Evolutionary conservation across 108 stramenopile genomes (phyloP).

Genomic region (Cyclotella atomus): DNA sequence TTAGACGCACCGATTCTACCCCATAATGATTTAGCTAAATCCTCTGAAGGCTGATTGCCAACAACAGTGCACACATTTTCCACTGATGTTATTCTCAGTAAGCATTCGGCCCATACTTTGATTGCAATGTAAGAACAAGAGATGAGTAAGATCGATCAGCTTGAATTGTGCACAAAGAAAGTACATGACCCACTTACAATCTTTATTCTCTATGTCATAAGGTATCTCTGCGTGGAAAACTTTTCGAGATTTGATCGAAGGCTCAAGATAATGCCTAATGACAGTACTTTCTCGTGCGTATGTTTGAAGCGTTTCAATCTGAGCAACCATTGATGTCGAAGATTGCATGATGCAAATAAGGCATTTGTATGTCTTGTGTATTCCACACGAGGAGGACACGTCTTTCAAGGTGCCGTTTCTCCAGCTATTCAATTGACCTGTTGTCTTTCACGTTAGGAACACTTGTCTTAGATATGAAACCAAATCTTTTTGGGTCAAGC

Average conservation of each 20-base stretch:
- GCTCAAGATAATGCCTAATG: conserved; percentile 77
- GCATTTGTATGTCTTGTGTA: conserved; percentile 82
- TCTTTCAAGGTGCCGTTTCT: neutral
- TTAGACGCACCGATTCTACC: conserved; percentile 22
- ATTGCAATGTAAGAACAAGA: neutral
- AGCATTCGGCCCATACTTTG: conserved; percentile 72
- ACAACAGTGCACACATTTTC: conserved; percentile 50
- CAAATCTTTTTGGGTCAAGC: no score
- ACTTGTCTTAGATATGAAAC: neutral
- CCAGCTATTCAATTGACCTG: conserved; percentile 19
- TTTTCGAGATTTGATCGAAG: conserved; percentile 73
- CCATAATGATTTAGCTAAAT: conserved; percentile 35
- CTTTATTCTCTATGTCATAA: conserved; percentile 22
- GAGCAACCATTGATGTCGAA: conserved; percentile 10
- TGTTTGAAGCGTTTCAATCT: conserved; percentile 40
- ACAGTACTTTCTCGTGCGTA: conserved; percentile 35
- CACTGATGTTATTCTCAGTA: conserved; percentile 65
- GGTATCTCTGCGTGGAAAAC: conserved; percentile 44
- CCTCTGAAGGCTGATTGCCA: conserved; percentile 36
- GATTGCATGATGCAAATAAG: conserved; percentile 62
- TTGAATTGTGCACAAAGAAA: neutral
- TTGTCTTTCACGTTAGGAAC: conserved; percentile 51
- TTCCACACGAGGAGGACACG: conserved; percentile 24
- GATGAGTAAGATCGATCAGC: neutral
- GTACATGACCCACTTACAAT: conserved; percentile 8